A percentile compares a stretch with the other conserved stretches of the same genome.
phyloP scores from a whole-genome alignment of 495 filamentous ascomycete species.

The Sordaria brevicollis region DNA sequence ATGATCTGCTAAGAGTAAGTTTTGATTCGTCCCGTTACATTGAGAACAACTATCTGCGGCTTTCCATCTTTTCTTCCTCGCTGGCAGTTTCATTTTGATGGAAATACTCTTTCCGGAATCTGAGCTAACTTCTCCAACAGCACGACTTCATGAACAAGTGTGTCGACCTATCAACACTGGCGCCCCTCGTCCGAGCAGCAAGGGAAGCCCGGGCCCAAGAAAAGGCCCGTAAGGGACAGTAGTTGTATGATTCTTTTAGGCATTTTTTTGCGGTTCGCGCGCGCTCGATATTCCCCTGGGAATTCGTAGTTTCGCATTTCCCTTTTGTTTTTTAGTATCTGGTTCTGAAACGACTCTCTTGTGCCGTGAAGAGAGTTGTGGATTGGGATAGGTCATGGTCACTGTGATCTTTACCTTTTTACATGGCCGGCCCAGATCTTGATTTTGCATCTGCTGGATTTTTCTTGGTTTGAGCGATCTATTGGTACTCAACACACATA shows the following conservation, averaged over 20 bases:
- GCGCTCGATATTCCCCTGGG: not conserved
- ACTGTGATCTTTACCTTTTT: not conserved
- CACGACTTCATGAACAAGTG: conserved; percentile 89
- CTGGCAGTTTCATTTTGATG: conserved; percentile 8
- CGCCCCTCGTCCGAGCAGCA: conserved; percentile 81
- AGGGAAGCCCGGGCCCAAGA: conserved; percentile 75
- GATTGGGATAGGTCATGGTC: not conserved
- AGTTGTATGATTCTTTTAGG: conserved; percentile 4
- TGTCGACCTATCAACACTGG: conserved; percentile 47
- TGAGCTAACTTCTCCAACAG: conserved; percentile 32
- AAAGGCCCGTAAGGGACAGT: conserved; percentile 56
- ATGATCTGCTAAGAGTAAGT: conserved; percentile 80
- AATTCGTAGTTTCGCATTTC: not conserved
- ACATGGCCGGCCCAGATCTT: not conserved
- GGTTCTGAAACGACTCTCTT: not conserved
- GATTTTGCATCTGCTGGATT: not conserved
- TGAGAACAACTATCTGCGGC: not conserved
- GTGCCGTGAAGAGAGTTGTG: not conserved
- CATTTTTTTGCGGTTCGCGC: not conserved
- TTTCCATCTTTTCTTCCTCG: conserved; percentile 9
- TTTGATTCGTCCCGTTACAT: not conserved
- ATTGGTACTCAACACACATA: not conserved
- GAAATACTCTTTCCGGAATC: not conserved
- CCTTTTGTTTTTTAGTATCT: not conserved
- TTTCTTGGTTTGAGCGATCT: not conserved